Percentiles rank a stretch among this genome's conserved stretches.
phyloP scores from a whole-genome alignment of 441 rosid species.

The Omphalea diandra region DNA sequence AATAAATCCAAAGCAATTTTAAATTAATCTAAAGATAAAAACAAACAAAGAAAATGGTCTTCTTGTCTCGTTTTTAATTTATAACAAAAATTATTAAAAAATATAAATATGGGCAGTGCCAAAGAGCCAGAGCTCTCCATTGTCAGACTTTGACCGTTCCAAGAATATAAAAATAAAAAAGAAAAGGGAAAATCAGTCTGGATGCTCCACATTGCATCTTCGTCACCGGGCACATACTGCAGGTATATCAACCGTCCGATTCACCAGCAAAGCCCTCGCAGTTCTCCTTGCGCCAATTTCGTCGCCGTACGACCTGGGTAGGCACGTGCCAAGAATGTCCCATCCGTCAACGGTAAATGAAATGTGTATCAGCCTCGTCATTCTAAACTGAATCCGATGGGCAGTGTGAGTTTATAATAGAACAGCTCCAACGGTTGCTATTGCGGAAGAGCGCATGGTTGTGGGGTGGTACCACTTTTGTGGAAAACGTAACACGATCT shows the following conservation, averaged over 20 bases:
- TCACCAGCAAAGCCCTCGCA: too few relatives aligned
- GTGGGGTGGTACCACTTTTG: background rate
- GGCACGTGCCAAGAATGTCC: too few relatives aligned
- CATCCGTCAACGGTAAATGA: background rate
- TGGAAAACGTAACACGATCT: too few relatives aligned
- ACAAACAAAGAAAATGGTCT: too few relatives aligned
- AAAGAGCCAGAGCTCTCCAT: background rate
- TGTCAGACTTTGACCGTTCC: too few relatives aligned
- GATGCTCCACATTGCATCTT: background rate
- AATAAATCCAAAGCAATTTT: background rate
- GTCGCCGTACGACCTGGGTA: too few relatives aligned
- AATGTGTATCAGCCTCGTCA: background rate
- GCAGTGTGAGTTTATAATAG: too few relatives aligned
- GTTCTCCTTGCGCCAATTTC: too few relatives aligned
- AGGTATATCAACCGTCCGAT: background rate
- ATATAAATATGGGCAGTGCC: background rate
- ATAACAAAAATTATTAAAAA: too few relatives aligned
- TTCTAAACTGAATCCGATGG: too few relatives aligned
- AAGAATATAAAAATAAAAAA: background rate
- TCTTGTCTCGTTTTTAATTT: too few relatives aligned
- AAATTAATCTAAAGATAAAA: background rate
- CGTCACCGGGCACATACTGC: background rate
- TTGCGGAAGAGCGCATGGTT: background rate
- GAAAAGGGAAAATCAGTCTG: background rate
- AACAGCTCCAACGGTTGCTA: background rate